Evolutionary conservation across 2,329 filamentous ascomycete genomes (phyloP).

Genomic region (Aureobasidium sp.): DNA sequence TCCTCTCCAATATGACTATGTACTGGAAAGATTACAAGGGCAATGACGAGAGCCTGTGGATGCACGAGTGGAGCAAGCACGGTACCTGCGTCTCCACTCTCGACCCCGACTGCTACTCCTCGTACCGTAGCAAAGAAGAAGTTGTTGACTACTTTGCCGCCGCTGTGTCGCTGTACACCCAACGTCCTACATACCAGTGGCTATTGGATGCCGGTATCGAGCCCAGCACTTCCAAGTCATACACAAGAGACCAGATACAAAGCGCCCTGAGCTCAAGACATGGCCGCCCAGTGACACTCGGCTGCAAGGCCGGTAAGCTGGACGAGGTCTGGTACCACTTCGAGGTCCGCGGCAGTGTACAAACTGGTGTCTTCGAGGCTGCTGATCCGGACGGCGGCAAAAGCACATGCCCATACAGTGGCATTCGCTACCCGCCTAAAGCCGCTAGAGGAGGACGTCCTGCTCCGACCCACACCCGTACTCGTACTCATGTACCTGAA

Average conservation of each 20-base stretch:
- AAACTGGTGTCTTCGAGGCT: constrained; percentile 52
- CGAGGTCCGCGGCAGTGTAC: constrained; percentile 50
- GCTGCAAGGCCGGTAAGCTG: constrained; percentile 41
- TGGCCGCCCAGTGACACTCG: constrained; percentile 51
- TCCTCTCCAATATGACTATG: constrained; percentile 57
- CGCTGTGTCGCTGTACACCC: constrained; percentile 57
- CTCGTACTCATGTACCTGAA: background rate
- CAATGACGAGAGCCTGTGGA: constrained; percentile 56
- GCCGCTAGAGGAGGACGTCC: constrained; percentile 20
- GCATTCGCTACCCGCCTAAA: constrained; percentile 60
- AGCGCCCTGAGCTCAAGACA: constrained; percentile 44
- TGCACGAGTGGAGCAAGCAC: constrained; percentile 64
- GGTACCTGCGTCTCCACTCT: constrained; percentile 67
- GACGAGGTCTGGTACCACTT: constrained; percentile 56
- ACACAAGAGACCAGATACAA: constrained; percentile 51
- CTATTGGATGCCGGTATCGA: constrained; percentile 53
- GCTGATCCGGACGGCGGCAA: constrained; percentile 46
- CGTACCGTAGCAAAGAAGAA: constrained; percentile 51
- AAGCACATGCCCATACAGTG: constrained; percentile 52
- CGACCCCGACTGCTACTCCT: constrained; percentile 52
- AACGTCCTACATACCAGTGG: constrained; percentile 54
- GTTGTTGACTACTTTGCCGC: constrained; percentile 61
- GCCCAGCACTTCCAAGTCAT: constrained; percentile 47
- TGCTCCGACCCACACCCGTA: constrained; percentile 18
- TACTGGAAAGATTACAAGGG: constrained; percentile 66